These are phyloP conservation scores for Chlamydomonas schloesseri DNA, from an alignment of 139 green algal genomes.

Conservation along the genomic window DNA sequence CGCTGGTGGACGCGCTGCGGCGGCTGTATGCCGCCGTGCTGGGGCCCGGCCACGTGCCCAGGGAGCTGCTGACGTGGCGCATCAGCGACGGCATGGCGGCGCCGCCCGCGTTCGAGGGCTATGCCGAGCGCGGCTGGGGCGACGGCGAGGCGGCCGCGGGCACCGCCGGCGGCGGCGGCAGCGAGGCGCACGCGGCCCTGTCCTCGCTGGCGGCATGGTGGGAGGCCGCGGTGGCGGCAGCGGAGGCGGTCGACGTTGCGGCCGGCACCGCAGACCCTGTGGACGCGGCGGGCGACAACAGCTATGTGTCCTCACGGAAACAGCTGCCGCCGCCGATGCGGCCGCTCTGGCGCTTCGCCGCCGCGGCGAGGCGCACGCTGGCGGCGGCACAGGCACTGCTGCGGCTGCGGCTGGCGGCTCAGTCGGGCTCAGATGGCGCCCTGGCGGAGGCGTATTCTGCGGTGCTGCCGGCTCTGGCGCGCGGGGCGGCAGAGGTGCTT, in stretches of 20 bases:
- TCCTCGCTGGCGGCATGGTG: slow-evolving; percentile 3
- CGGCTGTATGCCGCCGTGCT: not conserved
- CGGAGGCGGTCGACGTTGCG: not conserved
- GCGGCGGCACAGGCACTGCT: not conserved
- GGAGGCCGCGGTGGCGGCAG: not conserved
- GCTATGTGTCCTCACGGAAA: too few relatives aligned
- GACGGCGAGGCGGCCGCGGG: slow-evolving; percentile 1
- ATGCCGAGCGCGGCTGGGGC: not conserved
- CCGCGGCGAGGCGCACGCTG: not conserved
- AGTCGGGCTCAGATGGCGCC: not conserved
- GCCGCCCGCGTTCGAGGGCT: too few relatives aligned
- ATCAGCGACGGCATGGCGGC: too few relatives aligned
- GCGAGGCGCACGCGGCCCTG: slow-evolving; percentile 1
- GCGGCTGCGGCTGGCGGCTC: not conserved
- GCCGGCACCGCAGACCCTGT: not conserved
- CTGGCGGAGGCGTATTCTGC: slow-evolving; percentile 9
- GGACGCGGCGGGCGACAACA: not conserved
- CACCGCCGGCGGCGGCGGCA: not conserved
- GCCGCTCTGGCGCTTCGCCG: slow-evolving; percentile 17
- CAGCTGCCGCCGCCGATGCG: slow-evolving; percentile 11
- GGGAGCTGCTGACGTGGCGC: not conserved
- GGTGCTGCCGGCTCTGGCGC: not conserved
- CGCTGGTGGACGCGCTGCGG: slow-evolving; percentile 1
- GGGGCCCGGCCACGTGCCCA: not conserved
- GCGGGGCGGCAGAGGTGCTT: not conserved